Evolutionary conservation across 257 asterid genomes (phyloP).

Genomic region (Ilex aquifolium): DNA sequence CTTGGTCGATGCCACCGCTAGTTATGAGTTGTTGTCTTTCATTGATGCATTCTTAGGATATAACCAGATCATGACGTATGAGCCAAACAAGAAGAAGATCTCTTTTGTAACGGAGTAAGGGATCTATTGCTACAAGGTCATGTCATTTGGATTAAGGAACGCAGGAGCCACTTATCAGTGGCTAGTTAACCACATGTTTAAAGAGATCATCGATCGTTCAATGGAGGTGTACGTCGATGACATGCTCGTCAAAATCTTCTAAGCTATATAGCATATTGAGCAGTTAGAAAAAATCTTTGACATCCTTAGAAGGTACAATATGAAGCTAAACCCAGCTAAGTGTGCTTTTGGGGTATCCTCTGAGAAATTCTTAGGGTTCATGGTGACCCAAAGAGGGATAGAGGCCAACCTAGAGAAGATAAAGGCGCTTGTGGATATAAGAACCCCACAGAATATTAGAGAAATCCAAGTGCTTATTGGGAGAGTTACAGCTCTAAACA

Average conservation of each 20-base stretch:
- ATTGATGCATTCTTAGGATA: too few relatives aligned
- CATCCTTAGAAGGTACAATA: neutral
- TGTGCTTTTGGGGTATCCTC: neutral
- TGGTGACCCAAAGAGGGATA: neutral
- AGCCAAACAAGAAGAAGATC: too few relatives aligned
- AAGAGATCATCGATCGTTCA: too few relatives aligned
- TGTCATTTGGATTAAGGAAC: neutral
- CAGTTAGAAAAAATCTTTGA: neutral
- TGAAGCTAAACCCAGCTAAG: neutral
- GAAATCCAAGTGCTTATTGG: neutral
- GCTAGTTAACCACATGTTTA: neutral
- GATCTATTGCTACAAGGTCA: neutral
- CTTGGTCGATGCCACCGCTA: neutral
- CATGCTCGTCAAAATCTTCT: neutral
- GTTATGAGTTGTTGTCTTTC: neutral
- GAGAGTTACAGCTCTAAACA: neutral
- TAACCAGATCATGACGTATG: too few relatives aligned
- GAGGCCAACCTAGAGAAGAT: neutral
- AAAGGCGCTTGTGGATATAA: neutral
- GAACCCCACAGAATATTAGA: neutral
- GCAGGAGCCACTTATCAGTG: neutral
- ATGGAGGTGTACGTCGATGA: neutral
- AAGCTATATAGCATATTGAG: neutral
- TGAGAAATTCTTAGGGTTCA: neutral
- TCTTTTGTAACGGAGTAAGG: too few relatives aligned